A percentile compares a stretch with the other conserved stretches of the same genome.
These are phyloP conservation scores for Calonectria montana DNA, from an alignment of 2,329 filamentous ascomycete genomes.

Conservation along the genomic window DNA sequence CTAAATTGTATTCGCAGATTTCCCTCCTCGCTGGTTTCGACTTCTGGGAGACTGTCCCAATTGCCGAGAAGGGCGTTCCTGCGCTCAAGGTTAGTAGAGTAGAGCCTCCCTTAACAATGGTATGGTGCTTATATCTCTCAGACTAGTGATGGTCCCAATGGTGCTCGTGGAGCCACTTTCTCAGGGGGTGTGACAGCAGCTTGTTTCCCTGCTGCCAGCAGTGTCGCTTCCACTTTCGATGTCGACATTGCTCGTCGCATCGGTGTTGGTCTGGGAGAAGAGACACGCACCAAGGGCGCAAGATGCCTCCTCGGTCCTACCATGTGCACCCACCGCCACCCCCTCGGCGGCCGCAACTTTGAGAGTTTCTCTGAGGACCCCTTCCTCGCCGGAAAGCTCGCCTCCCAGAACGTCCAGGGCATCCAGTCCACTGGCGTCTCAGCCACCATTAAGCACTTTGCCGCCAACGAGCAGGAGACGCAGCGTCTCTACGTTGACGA, in stretches of 20 bases:
- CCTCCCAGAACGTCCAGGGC: neutral
- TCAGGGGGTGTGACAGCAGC: neutral
- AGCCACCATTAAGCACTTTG: constrained; percentile 24
- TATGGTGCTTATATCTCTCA: neutral
- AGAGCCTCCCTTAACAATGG: neutral
- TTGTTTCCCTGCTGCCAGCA: constrained; percentile 3
- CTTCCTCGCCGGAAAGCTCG: constrained; percentile 1
- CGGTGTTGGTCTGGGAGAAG: neutral
- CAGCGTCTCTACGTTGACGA: constrained; percentile 22
- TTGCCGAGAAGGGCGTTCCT: constrained; percentile 2
- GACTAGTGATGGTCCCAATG: constrained; percentile 1
- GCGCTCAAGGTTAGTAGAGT: neutral
- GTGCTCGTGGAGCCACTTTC: neutral
- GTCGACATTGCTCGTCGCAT: neutral
- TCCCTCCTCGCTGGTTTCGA: constrained; percentile 1
- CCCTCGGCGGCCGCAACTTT: constrained; percentile 4
- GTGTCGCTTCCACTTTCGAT: neutral
- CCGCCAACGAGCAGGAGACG: constrained; percentile 48
- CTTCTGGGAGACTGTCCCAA: constrained; percentile 2
- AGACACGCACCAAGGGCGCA: neutral
- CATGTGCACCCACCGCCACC: constrained; percentile 3
- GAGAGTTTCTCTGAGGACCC: constrained; percentile 7
- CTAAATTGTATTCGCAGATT: neutral
- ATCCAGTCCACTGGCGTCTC: constrained; percentile 38
- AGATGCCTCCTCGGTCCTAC: constrained; percentile 2